Percentiles rank a stretch among this genome's conserved stretches.
These are phyloP conservation scores for Leucosporidium yakuticum DNA, from an alignment of 768 basidiomycete species.

Conservation along the genomic window DNA sequence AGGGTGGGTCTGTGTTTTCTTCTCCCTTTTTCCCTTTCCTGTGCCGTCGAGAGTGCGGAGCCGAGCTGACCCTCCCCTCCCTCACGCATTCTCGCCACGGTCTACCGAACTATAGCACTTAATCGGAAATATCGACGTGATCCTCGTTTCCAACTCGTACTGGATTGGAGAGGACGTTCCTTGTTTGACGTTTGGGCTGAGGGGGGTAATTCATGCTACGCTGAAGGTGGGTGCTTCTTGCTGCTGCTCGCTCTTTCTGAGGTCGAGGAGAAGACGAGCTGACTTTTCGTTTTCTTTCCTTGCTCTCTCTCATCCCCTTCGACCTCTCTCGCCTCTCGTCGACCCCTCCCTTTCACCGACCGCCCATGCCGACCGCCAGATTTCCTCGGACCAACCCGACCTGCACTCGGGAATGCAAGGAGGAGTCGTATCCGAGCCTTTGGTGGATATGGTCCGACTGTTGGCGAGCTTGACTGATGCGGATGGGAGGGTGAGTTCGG, in stretches of 20 bases:
- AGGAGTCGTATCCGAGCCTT: constrained; percentile 77
- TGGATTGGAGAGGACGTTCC: constrained; percentile 92
- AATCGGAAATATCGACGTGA: constrained; percentile 82
- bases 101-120: constrained; percentile 51
- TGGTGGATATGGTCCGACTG: constrained; percentile 85
- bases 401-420: constrained; percentile 93
- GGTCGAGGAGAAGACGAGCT: background rate
- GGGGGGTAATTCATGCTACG: constrained; percentile 85
- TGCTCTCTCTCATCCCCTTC: background rate
- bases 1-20: background rate
- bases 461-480: constrained; percentile 62
- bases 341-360: background rate
- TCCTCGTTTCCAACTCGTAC: constrained; percentile 84
- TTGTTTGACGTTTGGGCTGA: constrained; percentile 88
- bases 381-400: constrained; percentile 67
- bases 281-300: background rate
- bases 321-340: background rate
- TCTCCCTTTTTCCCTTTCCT: background rate
- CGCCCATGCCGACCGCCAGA: constrained; percentile 42
- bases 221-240: constrained; percentile 53
- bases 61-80: too few species aligned
- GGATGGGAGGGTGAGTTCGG: constrained; percentile 48
- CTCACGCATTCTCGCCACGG: background rate
- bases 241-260: too few species aligned
- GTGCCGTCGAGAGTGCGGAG: background rate